Evolutionary conservation across 495 filamentous ascomycete species (phyloP), one percentile per base, ranked within the genome.

Genomic region (Penicillium paxilli): DNA sequence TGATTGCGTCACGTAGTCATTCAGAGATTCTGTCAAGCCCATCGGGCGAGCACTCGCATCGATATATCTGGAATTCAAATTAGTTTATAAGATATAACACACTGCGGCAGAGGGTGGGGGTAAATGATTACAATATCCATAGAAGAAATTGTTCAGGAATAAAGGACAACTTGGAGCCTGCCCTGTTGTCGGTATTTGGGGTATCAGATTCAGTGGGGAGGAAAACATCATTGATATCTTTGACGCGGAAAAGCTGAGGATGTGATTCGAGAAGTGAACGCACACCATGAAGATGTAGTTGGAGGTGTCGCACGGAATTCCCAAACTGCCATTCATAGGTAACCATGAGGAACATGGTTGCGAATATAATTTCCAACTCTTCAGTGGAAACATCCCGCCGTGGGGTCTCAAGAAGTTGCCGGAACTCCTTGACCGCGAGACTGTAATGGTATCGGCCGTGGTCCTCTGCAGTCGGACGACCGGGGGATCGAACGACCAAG

Each of bases 301-400:
- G 71, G 7, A 76, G 60, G 64, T 73, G 71, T 19, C 67, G 70
- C 10, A 76, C 61, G 4, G 63, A 74, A 38, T 74, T 62, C 11
- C 73, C 73, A 48, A 71, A 76, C 41, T 76, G 68, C 71, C 73
- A 76, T 54, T 76, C 73, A 32, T 72, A 76, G 0, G 64, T 65
- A 24, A 74, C 57, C 73, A 76, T 76, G 26, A 76, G 44, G 14
- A 76, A 76, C 60, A 76, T 71, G 2, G 67, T 76, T 12, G 68
- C 70, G 48, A 76, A 73, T 17, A 76, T 71, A 21, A 58, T 72
- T 47, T 74, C 71, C 14, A 72, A 40, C 46, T 73, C 71, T 21
- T 47, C 54, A 0, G 62, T 49, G 8, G 71, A 69, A 16, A 72
- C 56, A 1, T 63, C 50, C 10, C 54, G 56, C 8, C 63, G 58